Evolutionary conservation across 345 rosid species (phyloP), one percentile per base, ranked within the genome.

Genomic region (Populus alba): DNA sequence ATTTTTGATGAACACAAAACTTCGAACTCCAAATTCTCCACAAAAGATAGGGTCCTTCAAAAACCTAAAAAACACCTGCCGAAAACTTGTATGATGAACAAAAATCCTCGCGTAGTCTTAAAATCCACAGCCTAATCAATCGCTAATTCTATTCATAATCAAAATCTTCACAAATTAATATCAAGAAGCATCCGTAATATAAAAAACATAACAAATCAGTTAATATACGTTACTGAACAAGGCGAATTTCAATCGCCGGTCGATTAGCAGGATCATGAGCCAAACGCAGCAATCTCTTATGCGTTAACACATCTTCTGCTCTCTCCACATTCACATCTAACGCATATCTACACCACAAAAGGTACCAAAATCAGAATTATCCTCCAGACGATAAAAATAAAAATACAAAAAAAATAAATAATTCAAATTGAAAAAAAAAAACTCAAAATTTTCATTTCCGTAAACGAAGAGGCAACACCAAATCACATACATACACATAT

Each of bases 281-380:
- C 86, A 84, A 81, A 77, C 85, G 85, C 73, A 90, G 86, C 55
- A 91, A 80, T 75, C 87, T 86, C 81, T 87, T 86, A 85, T 96
- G 98, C 91, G 87, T 91, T 16, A 96, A 88, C 7, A 96, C 99
- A 83, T 94, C 99, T 81, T 92, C 97, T 3, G 99, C 99, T 65
- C 98, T 90, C 87, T 94, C 99, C 71, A 87, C 95, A 89, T 94
- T 96, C 74, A 96, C 99, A 88, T 96, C 99, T 82, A 94, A 86
- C 29, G 99, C 98, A 82, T 96, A 96, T 80, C 99, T 96, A 77
- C 70, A 76, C 69, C 22, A 72, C 33, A 45, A 65, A 62, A 16
- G 68, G 43, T 39, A 77, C 41, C 18, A 70, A 12, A 38, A 41
- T 59, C 31, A n/a, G n/a, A 57, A n/a, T 57, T 57, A n/a, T 57